Evolutionary conservation across 331 rosid species (phyloP).

Genomic region (Rhamnella rubrinervis): DNA sequence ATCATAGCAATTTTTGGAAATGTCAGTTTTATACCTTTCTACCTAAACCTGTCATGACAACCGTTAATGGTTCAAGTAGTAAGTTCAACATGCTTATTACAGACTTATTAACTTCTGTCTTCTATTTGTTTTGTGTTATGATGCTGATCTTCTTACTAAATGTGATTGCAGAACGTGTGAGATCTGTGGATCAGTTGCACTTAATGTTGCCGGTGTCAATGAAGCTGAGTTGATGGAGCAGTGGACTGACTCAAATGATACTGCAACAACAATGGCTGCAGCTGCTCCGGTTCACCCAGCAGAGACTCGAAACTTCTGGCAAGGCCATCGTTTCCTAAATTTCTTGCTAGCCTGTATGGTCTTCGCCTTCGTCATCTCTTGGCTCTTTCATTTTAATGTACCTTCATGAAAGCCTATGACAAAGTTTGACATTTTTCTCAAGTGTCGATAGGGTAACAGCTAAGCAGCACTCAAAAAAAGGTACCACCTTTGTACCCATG

Average conservation of each 20-base stretch:
- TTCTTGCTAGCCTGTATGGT: conserved; percentile 51
- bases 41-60: too few species aligned
- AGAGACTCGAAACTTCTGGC: conserved; percentile 48
- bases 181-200: conserved; percentile 53
- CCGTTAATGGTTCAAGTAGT: too few species aligned
- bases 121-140: not conserved
- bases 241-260: conserved; percentile 42
- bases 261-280: conserved; percentile 18
- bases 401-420: conserved; percentile 40
- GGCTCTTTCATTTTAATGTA: conserved; percentile 57
- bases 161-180: conserved; percentile 48
- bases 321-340: conserved; percentile 57
- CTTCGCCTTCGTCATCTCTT: conserved; percentile 45
- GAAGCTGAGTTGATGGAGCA: conserved; percentile 42
- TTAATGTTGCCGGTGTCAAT: conserved; percentile 38
- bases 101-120: not conserved
- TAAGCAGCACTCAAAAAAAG: conserved; percentile 9
- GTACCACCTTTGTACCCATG: conserved; percentile 33
- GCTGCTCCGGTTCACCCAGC: conserved; percentile 32
- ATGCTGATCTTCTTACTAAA: not conserved
- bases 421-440: not conserved
- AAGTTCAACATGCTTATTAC: not conserved
- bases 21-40: too few species aligned
- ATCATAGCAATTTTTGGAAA: too few species aligned
- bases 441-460: conserved; percentile 28